phyloP scores from a whole-genome alignment of 352 stramenopile genomes.

The Phytophthora rubi region DNA sequence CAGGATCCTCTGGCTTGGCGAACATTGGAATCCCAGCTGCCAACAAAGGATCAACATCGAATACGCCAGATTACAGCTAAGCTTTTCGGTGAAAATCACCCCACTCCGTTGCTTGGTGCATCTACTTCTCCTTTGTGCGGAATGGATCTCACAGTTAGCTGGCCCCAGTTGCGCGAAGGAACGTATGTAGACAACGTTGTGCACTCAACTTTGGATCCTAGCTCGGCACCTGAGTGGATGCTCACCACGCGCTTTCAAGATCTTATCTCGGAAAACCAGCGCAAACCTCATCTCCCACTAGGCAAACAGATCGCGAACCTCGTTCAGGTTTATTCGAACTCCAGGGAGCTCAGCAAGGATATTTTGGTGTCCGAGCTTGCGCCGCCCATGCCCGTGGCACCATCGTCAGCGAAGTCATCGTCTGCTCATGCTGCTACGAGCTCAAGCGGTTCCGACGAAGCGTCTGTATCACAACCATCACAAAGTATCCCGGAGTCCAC shows the following conservation, averaged over 20 bases:
- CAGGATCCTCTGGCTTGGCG: conserved; percentile 35
- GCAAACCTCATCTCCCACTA: conserved; percentile 63
- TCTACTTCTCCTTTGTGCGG: conserved; percentile 49
- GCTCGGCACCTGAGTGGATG: conserved; percentile 70
- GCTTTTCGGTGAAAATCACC: conserved; percentile 45
- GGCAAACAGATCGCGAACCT: conserved; percentile 75
- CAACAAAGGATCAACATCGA: conserved; percentile 14
- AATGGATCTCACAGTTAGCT: conserved; percentile 69
- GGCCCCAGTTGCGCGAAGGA: conserved; percentile 77
- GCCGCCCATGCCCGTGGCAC: conserved; percentile 45
- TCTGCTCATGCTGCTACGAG: neutral
- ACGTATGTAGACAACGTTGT: conserved; percentile 88
- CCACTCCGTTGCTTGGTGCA: conserved; percentile 44
- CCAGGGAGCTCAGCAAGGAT: conserved; percentile 67
- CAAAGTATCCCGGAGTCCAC: conserved; percentile 41
- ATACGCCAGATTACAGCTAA: conserved; percentile 37
- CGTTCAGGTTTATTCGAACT: conserved; percentile 79
- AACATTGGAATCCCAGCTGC: conserved; percentile 32
- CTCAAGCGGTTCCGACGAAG: conserved; percentile 5
- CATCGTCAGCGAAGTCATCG: conserved; percentile 25
- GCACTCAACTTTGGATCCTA: conserved; percentile 77
- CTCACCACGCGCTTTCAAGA: conserved; percentile 56
- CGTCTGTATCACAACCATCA: neutral
- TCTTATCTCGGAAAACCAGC: conserved; percentile 47
- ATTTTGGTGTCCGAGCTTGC: conserved; percentile 79